phyloP scores from a whole-genome alignment of 2,329 filamentous ascomycete genomes.

The Exophiala sideris region DNA sequence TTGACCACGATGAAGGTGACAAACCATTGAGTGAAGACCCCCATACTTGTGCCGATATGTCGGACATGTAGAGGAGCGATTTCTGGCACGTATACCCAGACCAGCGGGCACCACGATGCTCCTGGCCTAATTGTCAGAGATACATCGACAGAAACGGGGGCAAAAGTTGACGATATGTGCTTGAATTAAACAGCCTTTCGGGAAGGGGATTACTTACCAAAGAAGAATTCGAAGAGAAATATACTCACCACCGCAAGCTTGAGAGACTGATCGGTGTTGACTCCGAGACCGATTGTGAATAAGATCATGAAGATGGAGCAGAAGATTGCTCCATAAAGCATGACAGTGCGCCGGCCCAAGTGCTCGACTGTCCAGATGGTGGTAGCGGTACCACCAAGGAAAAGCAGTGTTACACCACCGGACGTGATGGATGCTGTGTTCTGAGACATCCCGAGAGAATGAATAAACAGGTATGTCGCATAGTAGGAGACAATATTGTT shows the following conservation, averaged over 20 bases:
- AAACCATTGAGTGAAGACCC: slow-evolving; percentile 49
- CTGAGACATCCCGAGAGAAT: slow-evolving; percentile 25
- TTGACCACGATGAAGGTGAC: slow-evolving; percentile 24
- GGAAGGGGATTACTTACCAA: background rate
- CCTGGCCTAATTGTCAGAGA: background rate
- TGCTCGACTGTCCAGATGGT: slow-evolving; percentile 20
- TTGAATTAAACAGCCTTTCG: no score
- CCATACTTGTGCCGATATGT: slow-evolving; percentile 50
- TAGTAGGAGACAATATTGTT: slow-evolving; percentile 21
- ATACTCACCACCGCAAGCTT: slow-evolving; percentile 18
- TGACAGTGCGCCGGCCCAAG: slow-evolving; percentile 13
- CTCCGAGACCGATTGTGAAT: slow-evolving; percentile 19
- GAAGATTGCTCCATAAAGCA: slow-evolving; percentile 19
- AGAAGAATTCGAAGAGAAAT: slow-evolving; percentile 19
- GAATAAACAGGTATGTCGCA: slow-evolving; percentile 27
- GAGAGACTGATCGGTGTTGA: slow-evolving; percentile 14
- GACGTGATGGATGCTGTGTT: slow-evolving; percentile 20
- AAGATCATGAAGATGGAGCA: slow-evolving; percentile 18
- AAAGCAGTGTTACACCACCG: slow-evolving; percentile 17
- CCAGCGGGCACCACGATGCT: slow-evolving; percentile 16
- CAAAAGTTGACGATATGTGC: no score
- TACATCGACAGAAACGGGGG: no score
- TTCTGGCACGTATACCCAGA: slow-evolving; percentile 43
- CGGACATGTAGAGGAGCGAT: slow-evolving; percentile 51
- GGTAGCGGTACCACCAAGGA: slow-evolving; percentile 18